These are phyloP conservation scores for Circinella umbellata DNA, from an alignment of 371 early-diverging fungal genomes.

Conservation along the genomic window DNA sequence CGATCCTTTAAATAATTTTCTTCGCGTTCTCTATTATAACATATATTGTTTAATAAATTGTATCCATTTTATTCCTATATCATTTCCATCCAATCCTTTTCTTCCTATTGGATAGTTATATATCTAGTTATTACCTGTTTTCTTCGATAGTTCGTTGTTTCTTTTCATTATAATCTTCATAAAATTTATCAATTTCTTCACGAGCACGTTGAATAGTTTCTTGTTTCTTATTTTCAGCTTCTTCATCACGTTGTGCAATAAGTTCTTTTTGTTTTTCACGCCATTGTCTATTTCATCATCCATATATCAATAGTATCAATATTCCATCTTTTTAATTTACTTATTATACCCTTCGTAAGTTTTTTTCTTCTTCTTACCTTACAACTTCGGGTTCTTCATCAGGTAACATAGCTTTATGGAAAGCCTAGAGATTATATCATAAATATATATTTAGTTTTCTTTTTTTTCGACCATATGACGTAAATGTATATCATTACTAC, in stretches of 20 bases:
- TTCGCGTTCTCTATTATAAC: constrained; percentile 53
- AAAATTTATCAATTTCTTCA: constrained; percentile 88
- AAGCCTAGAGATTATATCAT: constrained; percentile 35
- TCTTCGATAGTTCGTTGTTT: constrained; percentile 77
- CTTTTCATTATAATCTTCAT: constrained; percentile 94
- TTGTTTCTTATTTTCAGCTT: constrained; percentile 68
- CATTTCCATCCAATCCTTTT: too few species aligned
- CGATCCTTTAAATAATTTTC: constrained; percentile 52
- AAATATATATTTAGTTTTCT: too few species aligned
- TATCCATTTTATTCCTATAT: too few species aligned
- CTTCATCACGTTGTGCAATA: constrained; percentile 81
- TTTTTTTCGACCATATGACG: background rate
- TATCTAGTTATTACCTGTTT: constrained; percentile 62
- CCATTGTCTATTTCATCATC: constrained; percentile 69
- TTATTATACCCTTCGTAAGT: background rate
- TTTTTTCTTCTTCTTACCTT: constrained; percentile 33
- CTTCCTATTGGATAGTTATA: background rate
- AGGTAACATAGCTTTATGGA: constrained; percentile 51
- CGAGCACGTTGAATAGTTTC: constrained; percentile 76
- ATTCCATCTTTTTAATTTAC: too few species aligned
- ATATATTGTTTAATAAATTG: too few species aligned
- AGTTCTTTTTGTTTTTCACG: constrained; percentile 73
- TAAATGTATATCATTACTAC: background rate
- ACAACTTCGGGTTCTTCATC: constrained; percentile 66
- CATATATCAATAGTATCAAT: too few species aligned